Evolutionary conservation across 352 stramenopile genomes (phyloP).

Genomic region (Globisporangium iwayamae): DNA sequence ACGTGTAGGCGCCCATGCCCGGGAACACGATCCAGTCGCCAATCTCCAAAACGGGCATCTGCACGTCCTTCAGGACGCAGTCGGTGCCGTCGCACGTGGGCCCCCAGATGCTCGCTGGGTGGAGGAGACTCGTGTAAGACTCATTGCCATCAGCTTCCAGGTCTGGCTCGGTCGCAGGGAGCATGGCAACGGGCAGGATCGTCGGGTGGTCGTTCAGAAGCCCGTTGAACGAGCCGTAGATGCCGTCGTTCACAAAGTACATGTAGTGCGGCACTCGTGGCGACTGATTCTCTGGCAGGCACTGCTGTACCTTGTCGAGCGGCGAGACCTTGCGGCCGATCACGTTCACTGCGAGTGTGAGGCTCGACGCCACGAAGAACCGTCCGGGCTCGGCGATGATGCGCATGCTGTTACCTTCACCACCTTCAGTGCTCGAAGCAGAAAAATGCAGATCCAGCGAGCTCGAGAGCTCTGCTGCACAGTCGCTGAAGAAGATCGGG

Average conservation of each 20-base stretch:
- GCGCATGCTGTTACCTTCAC: slow-evolving; percentile 35
- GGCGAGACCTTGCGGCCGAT: slow-evolving; percentile 85
- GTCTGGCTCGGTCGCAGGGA: too few relatives aligned
- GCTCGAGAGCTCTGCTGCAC: slow-evolving; percentile 61
- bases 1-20: slow-evolving; percentile 95
- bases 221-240: slow-evolving; percentile 97
- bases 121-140: slow-evolving; percentile 16
- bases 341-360: slow-evolving; percentile 92
- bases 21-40: slow-evolving; percentile 96
- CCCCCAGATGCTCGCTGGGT: slow-evolving; percentile 86
- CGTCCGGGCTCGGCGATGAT: slow-evolving; percentile 96
- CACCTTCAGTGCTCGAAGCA: slow-evolving; percentile 30
- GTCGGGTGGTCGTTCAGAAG: slow-evolving; percentile 95
- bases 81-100: slow-evolving; percentile 96
- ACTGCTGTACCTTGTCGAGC: not conserved
- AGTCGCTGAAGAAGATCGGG: slow-evolving; percentile 79
- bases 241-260: slow-evolving; percentile 96
- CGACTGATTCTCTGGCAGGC: too few relatives aligned
- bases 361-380: slow-evolving; percentile 91
- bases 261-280: slow-evolving; percentile 65
- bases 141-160: too few relatives aligned
- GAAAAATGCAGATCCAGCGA: slow-evolving; percentile 77
- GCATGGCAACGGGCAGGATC: slow-evolving; percentile 71
- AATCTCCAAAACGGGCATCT: slow-evolving; percentile 88
- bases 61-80: slow-evolving; percentile 90